Conservation (phyloP, 768 basidiomycete species). For the Boletus rubescentipes region DNA sequence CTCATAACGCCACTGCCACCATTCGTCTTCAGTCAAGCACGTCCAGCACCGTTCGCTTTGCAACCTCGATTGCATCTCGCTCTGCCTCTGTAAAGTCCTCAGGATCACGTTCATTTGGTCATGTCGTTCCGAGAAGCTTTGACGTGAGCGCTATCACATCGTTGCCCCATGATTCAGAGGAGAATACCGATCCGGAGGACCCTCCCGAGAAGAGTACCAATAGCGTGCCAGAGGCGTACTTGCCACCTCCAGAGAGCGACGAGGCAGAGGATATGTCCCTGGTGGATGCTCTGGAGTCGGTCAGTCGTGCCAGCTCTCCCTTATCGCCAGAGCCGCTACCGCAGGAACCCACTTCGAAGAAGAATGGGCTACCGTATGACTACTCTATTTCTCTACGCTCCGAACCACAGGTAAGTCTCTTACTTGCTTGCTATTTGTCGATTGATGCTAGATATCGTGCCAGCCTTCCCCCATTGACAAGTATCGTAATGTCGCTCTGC, state of each 20-base stretch:
- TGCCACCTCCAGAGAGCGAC: constrained; percentile 47
- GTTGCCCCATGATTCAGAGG: constrained; percentile 38
- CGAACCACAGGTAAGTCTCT: constrained; percentile 52
- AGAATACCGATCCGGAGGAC: constrained; percentile 38
- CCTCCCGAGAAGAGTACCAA: constrained; percentile 44
- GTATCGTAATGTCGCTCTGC: constrained; percentile 60
- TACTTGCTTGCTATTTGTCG: not conserved
- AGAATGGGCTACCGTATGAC: constrained; percentile 46
- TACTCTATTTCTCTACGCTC: constrained; percentile 60
- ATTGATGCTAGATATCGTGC: not conserved
- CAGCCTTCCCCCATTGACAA: constrained; percentile 65
- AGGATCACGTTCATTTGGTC: constrained; percentile 36
- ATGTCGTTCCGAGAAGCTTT: constrained; percentile 48
- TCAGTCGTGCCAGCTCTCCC: constrained; percentile 55
- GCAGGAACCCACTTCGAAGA: constrained; percentile 45
- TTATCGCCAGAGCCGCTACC: constrained; percentile 38
- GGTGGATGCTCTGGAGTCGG: constrained; percentile 54
- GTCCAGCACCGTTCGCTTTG: constrained; percentile 49
- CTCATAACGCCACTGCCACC: constrained; percentile 49
- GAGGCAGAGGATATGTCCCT: constrained; percentile 48
- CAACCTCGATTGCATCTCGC: constrained; percentile 50
- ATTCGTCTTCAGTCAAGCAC: constrained; percentile 53
- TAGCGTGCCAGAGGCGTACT: constrained; percentile 53
- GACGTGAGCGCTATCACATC: constrained; percentile 60
- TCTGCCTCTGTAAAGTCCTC: constrained; percentile 35